Base-by-base conservation (phyloP, 768 basidiomycete species). In the Plicaturopsis crispa region DNA sequence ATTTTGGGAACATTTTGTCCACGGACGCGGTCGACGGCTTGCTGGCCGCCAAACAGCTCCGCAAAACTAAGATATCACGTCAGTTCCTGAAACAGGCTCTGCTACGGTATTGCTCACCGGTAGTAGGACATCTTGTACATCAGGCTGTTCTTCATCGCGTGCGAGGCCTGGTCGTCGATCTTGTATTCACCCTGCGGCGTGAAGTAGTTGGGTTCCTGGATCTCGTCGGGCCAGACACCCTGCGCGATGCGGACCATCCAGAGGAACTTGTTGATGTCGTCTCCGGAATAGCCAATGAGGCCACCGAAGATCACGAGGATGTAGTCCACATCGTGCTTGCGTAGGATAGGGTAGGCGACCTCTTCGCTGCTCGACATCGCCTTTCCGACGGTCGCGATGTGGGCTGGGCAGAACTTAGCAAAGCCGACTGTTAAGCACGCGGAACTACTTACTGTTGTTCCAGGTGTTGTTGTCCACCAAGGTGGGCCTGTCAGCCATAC, bases 81-180 rank as follows among this genome's bases (percentile, higher is more conserved):
- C 34, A 42, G 38, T 21, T 34, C n/a, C n/a, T n/a, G n/a, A n/a
- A n/a, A n/a, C n/a, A n/a, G n/a, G n/a, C n/a, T n/a, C n/a, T n/a
- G n/a, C n/a, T n/a, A n/a, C n/a, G n/a, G n/a, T 4, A 28, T 26
- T 4, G 56, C 59, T 33, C 42, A 88, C 79, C 92, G 77, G 55
- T 94, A 97, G 59, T 94, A 98, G 12, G 84, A 87, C 91, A 97
- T 91, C 70, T 98, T 98, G 66, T 98, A 98, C 94, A 99, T 96
- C 63, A 99, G 66, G 52, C 89, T 88, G 55, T 96, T 83, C 66
- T 72, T 87, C 96, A 99, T 99, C 10, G 91, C 64, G 1, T 74
- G 63, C 0, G 85, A 78, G 34, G 96, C 96, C 33, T 65, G 64
- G 19, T 86, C 88, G 53, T 97, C 96, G 30, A 99, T 70, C 41